Evolutionary conservation across 495 filamentous ascomycete genomes (phyloP).

Genomic region (Tuber magnatum): DNA sequence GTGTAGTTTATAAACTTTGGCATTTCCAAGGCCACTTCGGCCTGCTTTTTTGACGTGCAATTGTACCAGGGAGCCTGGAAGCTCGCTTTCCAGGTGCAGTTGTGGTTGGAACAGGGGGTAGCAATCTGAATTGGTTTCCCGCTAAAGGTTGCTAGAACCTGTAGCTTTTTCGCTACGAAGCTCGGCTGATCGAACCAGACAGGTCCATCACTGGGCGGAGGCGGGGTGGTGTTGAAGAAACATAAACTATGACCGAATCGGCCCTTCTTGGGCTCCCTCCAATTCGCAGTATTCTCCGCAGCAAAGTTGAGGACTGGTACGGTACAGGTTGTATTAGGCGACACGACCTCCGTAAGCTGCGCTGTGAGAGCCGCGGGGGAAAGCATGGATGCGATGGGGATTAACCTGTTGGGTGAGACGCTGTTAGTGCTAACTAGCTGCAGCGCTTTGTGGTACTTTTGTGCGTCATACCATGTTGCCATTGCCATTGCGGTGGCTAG

Average conservation of each 20-base stretch:
- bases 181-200: slow-evolving; percentile 44
- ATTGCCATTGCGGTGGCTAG: slow-evolving; percentile 44
- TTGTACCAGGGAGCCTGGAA: slow-evolving; percentile 44
- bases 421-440: slow-evolving; percentile 10
- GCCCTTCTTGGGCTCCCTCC: slow-evolving; percentile 17
- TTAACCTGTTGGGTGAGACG: slow-evolving; percentile 33
- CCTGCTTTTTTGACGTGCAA: slow-evolving; percentile 33
- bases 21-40: slow-evolving; percentile 3
- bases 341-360: slow-evolving; percentile 14
- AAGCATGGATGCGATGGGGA: slow-evolving; percentile 44
- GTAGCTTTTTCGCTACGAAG: slow-evolving; percentile 31
- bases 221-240: slow-evolving; percentile 44
- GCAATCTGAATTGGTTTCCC: slow-evolving; percentile 21
- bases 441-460: background rate
- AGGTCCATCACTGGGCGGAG: slow-evolving; percentile 8
- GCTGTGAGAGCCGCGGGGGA: slow-evolving; percentile 44
- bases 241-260: slow-evolving; percentile 37
- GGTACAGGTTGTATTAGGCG: slow-evolving; percentile 12
- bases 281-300: slow-evolving; percentile 35
- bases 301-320: slow-evolving; percentile 42
- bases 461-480: slow-evolving; percentile 38
- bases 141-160: slow-evolving; percentile 34
- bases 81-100: slow-evolving; percentile 41
- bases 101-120: slow-evolving; percentile 40
- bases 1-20: slow-evolving; percentile 18